Evolutionary conservation across 2,329 filamentous ascomycete species (phyloP), one percentile per base, ranked within the genome.

Genomic region (Nemania serpens): DNA sequence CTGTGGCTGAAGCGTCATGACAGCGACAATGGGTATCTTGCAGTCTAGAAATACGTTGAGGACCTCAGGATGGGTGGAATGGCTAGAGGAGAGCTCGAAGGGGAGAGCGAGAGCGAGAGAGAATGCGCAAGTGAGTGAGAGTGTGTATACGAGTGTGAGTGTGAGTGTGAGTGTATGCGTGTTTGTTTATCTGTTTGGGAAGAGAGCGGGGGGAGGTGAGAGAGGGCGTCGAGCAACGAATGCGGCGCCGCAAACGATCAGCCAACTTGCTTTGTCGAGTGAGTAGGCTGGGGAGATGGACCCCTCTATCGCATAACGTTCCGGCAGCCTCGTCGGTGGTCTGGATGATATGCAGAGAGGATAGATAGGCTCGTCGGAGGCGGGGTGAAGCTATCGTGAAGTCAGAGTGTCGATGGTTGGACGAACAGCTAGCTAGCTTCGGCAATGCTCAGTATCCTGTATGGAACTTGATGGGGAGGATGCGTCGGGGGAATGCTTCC

Each of bases 1-100:
- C 42, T 76, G 74, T 47, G 74, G 61, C 20, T 73, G 72, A 53
- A 75, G 68, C 36, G 75, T 73, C 77, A 79, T 79, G 51, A 49
- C 62, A 54, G 53, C 55, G 11, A 10, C 36, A 39, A 12, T 36
- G 25, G 57, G 43, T 42, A 17, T 46, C 17, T 5, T 55, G n/a
- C 34, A n/a, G n/a, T n/a, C 45, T 55, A 13, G 11, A 41, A 37
- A 25, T 42, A 34, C n/a, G 18, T 34, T 15, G 18, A 48, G 25
- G 17, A 12, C 48, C 17, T 36, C 37, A 25, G 22, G 34, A 15
- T 4, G 25, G 45, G 48, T 59, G 62, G 63, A 42, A 45, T 36
- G 11, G 54, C 42, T 37, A 29, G 18, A 55, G 41, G 25, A 55
- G 34, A 47, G 42, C 41, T 45, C 42, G 52, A 37, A 50, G 48